Evolutionary conservation across 257 asterid genomes (phyloP), one percentile per base, ranked within the genome.

Genomic region (Solanum clarkiae): DNA sequence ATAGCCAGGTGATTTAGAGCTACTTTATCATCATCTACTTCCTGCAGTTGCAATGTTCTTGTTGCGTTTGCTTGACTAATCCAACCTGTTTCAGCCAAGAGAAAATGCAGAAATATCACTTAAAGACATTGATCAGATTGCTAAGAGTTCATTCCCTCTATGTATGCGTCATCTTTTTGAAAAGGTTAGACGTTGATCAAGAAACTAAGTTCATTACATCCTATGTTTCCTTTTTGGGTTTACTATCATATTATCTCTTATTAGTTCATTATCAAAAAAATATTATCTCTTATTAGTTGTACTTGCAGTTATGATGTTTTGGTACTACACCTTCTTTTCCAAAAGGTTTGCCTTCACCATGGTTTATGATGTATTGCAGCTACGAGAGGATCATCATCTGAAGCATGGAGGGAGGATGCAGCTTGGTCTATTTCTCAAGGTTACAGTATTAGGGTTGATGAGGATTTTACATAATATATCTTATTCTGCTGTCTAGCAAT

Each of bases 341-440:
- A 42, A 70, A 42, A 70, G 1, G 80, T 42, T 70, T 5, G 54
- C 32, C 80, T 70, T 70, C 80, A 70, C 80, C 29, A 70, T 7
- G 49, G 32, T 70, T 70, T 42, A 18, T 42, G 80, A 70, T 10
- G 20, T 70, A 70, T 70, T 85, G 86, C 97, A 97, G 99, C 93
- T 97, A 86, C 91, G 92, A 88, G 99, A 95, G 91, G 98, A 97
- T 89, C 99, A 97, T 92, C 99, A 97, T 94, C 90, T 97, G 93
- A 97, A 92, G 93, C 97, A 97, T 87, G 99, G 98, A 86, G 98
- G 98, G 32, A 90, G 99, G 82, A 92, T 95, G 99, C 98, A 97
- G 85, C 86, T 97, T 86, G 98, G 98, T 81, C 94, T 96, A 71
- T 93, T 96, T 91, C 99, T 96, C 85, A 96, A 96, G 99, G 99